Evolutionary conservation across 345 rosid species (phyloP).

Genomic region (Litchi chinensis): DNA sequence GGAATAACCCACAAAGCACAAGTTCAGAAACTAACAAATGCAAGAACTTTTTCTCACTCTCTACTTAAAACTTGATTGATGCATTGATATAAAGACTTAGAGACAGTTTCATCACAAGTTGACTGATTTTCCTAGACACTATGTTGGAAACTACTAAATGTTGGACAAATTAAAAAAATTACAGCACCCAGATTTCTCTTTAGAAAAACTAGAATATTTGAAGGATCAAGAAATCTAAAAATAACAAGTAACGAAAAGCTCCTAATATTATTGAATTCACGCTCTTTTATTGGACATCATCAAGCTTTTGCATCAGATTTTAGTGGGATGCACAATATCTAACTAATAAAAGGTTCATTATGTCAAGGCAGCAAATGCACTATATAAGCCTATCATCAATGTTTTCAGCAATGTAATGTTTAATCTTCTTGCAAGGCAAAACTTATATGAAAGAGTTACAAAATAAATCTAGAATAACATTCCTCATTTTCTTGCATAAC

Average conservation of each 20-base stretch:
- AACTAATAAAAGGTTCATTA: not conserved
- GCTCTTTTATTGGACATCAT: not conserved
- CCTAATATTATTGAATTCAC: not conserved
- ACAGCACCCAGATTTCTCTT: not conserved
- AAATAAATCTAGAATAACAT: not conserved
- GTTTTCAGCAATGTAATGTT: not conserved
- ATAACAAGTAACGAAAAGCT: not conserved
- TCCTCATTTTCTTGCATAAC: not conserved
- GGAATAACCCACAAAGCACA: too few relatives aligned
- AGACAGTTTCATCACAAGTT: not conserved
- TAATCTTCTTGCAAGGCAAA: not conserved
- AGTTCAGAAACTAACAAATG: too few relatives aligned
- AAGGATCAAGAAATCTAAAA: not conserved
- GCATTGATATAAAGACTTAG: not conserved
- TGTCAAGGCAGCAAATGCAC: not conserved
- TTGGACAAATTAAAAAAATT: not conserved
- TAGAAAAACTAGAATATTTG: not conserved
- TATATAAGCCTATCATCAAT: not conserved
- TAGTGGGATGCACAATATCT: not conserved
- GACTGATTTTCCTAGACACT: not conserved
- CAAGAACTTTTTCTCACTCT: too few relatives aligned
- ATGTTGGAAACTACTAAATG: not conserved
- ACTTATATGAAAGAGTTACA: not conserved
- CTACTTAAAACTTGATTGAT: too few relatives aligned
- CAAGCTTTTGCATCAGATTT: not conserved